Base-by-base conservation (phyloP, 768 basidiomycete species). In the Leccinum sublutescens region DNA sequence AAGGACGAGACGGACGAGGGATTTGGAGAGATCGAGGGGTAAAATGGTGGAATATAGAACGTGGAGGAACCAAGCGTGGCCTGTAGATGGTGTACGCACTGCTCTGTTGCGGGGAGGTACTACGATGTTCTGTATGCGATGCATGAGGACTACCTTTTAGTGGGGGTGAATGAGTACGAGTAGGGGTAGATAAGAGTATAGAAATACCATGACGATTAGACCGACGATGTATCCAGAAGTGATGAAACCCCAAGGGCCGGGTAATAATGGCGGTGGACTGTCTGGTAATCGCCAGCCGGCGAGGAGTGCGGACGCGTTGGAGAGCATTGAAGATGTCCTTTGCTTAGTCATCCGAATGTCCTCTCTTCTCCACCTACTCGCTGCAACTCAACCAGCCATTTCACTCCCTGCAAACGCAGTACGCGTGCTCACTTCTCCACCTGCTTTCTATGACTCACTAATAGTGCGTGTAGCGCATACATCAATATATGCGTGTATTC, bases 101-200 rank as follows among this genome's bases (percentile, higher is more conserved):
- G 33, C 49, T 21, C 62, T 62, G 21, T 72, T 72, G 2, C 82
- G 82, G 36, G 86, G 82, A 12, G 90, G 90, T 0, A 89, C 83
- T 49, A 91, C 85, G 47, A 89, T 82, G 68, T 91, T 85, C 64
- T 91, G 90, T 58, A 92, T 87, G 29, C 90, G 82, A 64, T 91
- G 87, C 58, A 91, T 72, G 29, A 91, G 67, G 51, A 92, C 73
- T 12, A 84, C 86, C 88, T 90, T 64, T 43, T n/a, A 17, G 0
- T 40, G 14, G 15, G 54, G 5, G 4, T 33, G n/a, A 1, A 57
- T 66, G 27, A 58, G 60, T 9, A 23, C 17, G 17, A 14, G 43
- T 14, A 9, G 29, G 51, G 47, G 3, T 21, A 17, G 33, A 48
- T 40, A 52, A 19, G 36, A 23, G 21, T 2, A 25, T 9, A 38